These are phyloP conservation scores for Leccinum broughii DNA, from an alignment of 768 basidiomycete genomes.

Conservation along the genomic window DNA sequence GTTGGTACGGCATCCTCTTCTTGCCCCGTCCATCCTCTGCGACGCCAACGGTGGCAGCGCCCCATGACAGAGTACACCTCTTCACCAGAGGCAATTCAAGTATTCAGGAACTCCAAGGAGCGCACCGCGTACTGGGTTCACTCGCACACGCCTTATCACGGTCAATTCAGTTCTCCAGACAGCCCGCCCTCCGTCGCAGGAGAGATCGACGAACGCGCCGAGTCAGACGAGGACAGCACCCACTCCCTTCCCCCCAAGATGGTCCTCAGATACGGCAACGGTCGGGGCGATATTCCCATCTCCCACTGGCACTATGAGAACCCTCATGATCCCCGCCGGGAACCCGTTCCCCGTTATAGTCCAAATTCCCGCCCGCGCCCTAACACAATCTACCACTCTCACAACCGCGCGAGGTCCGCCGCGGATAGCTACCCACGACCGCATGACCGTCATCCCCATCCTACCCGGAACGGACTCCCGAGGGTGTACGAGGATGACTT, in stretches of 20 bases:
- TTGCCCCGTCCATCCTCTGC: not conserved
- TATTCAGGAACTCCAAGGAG: slow-evolving; percentile 58
- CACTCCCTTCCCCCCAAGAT: slow-evolving; percentile 66
- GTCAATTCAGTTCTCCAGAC: slow-evolving; percentile 57
- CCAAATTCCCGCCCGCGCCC: slow-evolving; percentile 28
- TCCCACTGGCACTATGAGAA: slow-evolving; percentile 41
- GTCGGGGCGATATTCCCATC: slow-evolving; percentile 64
- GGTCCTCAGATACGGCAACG: slow-evolving; percentile 67
- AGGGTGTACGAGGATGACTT: slow-evolving; percentile 23
- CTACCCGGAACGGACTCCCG: slow-evolving; percentile 22
- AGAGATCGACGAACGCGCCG: slow-evolving; percentile 41
- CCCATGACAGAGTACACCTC: slow-evolving; percentile 66
- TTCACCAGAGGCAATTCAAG: slow-evolving; percentile 56
- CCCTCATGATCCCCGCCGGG: slow-evolving; percentile 15
- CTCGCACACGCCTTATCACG: slow-evolving; percentile 37
- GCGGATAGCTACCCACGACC: slow-evolving; percentile 31
- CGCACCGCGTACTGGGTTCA: slow-evolving; percentile 68
- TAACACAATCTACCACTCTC: slow-evolving; percentile 34
- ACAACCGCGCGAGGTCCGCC: slow-evolving; percentile 42
- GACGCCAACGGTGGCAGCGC: not conserved
- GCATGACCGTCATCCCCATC: slow-evolving; percentile 23
- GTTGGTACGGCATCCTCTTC: not conserved
- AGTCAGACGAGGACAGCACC: slow-evolving; percentile 43
- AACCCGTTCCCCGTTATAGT: slow-evolving; percentile 19
- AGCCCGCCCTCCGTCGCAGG: slow-evolving; percentile 47